Conservation (phyloP, 2,329 filamentous ascomycete species). For the Aspergillus nomiae region DNA sequence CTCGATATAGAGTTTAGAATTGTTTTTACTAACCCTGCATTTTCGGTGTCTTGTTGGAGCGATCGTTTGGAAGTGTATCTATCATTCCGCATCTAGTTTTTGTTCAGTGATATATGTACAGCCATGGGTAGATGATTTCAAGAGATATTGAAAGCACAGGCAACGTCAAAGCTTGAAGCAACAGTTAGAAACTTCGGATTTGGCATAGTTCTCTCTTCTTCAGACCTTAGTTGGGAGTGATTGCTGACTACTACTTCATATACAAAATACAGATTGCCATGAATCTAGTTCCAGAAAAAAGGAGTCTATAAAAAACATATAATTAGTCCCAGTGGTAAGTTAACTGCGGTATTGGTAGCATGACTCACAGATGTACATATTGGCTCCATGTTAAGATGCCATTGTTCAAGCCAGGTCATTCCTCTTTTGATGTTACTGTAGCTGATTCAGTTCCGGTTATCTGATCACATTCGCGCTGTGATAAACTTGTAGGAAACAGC, state of each 20-base stretch:
- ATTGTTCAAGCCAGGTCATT: neutral
- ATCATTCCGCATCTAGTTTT: neutral
- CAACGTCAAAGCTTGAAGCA: neutral
- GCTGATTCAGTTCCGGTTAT: neutral
- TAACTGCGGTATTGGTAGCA: too few relatives aligned
- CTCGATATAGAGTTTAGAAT: constrained; percentile 1
- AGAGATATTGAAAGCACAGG: neutral
- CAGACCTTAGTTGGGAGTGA: neutral
- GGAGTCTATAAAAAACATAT: neutral
- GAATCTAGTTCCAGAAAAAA: neutral
- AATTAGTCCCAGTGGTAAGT: neutral
- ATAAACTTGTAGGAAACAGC: neutral
- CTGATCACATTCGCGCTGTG: neutral
- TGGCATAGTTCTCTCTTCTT: neutral
- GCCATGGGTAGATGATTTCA: neutral
- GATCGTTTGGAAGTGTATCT: neutral
- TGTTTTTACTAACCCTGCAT: neutral
- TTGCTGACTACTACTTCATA: neutral
- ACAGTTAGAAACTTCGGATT: neutral
- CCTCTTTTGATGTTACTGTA: neutral
- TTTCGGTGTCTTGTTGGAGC: neutral
- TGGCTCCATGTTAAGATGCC: too few relatives aligned
- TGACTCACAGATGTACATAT: neutral
- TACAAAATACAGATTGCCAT: neutral
- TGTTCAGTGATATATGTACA: neutral